Evolutionary conservation across 1,284 basidiomycete genomes (phyloP), one percentile per base, ranked within the genome.

Genomic region (Omphalotus olearius): DNA sequence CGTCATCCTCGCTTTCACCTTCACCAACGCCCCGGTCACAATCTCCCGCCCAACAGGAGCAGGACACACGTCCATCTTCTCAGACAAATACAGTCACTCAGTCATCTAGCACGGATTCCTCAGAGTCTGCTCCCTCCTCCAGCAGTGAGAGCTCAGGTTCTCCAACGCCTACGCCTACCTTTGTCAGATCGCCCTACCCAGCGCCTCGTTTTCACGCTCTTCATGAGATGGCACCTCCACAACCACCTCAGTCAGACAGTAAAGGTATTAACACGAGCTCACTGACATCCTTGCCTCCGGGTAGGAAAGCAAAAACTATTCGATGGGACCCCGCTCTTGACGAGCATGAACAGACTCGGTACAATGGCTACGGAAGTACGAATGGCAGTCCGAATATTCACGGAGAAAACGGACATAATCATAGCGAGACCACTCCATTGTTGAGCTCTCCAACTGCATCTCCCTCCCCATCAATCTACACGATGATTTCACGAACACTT

Each of bases 81-180:
- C 40, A 42, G 40, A 33, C 47, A 13, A 40, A 35, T n/a, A 48
- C 47, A 28, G 25, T 48, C 30, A 46, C 33, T 10, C 37, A 37
- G 10, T 25, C 44, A 17, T 28, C 41, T 9, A 7, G 25, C 17
- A 33, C 26, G 20, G 28, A 30, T 23, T 17, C 37, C 6, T 37
- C 35, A 16, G 25, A 45, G 43, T 17, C 25, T 9, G 37, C 30
- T 7, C 17, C 42, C 14, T 33, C 44, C 6, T 26, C 23, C 16
- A 37, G 40, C 16, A 37, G 40, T 14, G 18, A 45, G 13, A 26
- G 28, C 18, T 53, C 52, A 13, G 47, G 50, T 26, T 55, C 54
- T 14, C 54, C 54, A 14, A 52, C 54, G 13, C 54, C 54, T 17
- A 51, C 44, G 5, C 42, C 54, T 4, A 52, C 54, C 2, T 26